These are phyloP conservation scores for Boletus sp. DNA, from an alignment of 768 basidiomycete genomes.

Conservation along the genomic window DNA sequence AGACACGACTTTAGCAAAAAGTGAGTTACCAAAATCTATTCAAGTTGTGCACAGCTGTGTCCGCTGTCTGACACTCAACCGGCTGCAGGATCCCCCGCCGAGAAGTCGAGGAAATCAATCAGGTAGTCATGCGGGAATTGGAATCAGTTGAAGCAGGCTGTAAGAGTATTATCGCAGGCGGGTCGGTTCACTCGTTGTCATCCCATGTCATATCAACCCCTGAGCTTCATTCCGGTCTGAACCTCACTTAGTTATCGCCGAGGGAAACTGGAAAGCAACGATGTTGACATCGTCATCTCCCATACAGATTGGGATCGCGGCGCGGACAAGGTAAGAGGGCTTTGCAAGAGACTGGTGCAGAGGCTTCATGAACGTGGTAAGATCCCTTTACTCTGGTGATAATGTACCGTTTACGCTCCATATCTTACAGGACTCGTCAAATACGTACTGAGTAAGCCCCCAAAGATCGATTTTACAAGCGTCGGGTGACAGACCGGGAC, in stretches of 20 bases:
- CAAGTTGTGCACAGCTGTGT: background rate
- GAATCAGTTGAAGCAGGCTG: slow-evolving; percentile 63
- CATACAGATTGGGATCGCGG: slow-evolving; percentile 52
- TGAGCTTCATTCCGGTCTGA: background rate
- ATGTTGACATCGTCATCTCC: slow-evolving; percentile 88
- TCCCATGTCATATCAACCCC: background rate
- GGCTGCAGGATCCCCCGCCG: slow-evolving; percentile 60
- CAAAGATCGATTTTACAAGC: background rate
- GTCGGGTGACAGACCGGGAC: slow-evolving; percentile 7
- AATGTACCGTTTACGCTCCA: background rate
- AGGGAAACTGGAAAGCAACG: slow-evolving; percentile 78
- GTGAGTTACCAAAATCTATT: slow-evolving; percentile 28
- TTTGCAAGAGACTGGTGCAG: slow-evolving; percentile 60
- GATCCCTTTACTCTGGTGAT: slow-evolving; percentile 13
- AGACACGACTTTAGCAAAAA: slow-evolving; percentile 53
- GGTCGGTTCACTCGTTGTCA: slow-evolving; percentile 45
- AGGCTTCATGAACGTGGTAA: slow-evolving; percentile 57
- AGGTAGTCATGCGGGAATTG: slow-evolving; percentile 65
- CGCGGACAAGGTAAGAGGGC: slow-evolving; percentile 50
- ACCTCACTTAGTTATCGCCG: slow-evolving; percentile 64
- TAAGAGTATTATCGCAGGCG: slow-evolving; percentile 74
- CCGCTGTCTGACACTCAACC: background rate
- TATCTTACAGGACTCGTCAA: slow-evolving; percentile 60
- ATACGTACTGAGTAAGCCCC: slow-evolving; percentile 73
- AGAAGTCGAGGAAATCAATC: slow-evolving; percentile 80